Conservation (phyloP, 371 early-diverging fungal genomes). For the Rhizopus stolonifer region DNA sequence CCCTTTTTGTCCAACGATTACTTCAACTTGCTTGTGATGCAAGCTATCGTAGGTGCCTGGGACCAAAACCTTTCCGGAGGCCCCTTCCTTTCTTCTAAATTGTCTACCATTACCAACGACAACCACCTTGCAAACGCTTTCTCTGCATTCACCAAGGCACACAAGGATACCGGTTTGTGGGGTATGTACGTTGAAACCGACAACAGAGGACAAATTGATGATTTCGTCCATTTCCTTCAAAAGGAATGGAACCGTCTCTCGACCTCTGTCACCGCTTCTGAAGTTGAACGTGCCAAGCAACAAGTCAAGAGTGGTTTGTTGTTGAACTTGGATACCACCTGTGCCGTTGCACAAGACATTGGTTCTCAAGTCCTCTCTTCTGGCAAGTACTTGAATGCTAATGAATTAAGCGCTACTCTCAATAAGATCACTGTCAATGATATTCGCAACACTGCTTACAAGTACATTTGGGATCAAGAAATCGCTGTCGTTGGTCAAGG, state of each 20-base stretch:
- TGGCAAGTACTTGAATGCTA: slow-evolving; percentile 81
- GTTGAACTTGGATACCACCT: slow-evolving; percentile 89
- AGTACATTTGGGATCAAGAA: slow-evolving; percentile 87
- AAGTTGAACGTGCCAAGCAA: slow-evolving; percentile 96
- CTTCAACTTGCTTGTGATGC: slow-evolving; percentile 92
- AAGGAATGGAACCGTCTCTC: slow-evolving; percentile 92
- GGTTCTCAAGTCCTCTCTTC: slow-evolving; percentile 93
- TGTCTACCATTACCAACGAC: slow-evolving; percentile 81
- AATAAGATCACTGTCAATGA: slow-evolving; percentile 59
- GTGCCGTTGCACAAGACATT: slow-evolving; percentile 95
- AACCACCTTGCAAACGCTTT: slow-evolving; percentile 93
- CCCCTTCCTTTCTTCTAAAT: slow-evolving; percentile 79
- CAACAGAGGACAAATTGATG: slow-evolving; percentile 79
- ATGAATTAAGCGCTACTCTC: slow-evolving; percentile 40
- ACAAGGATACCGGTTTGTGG: slow-evolving; percentile 97
- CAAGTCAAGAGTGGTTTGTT: slow-evolving; percentile 94
- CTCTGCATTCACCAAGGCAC: slow-evolving; percentile 97
- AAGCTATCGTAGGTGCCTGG: slow-evolving; percentile 95
- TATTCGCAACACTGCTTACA: slow-evolving; percentile 79
- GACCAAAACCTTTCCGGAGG: slow-evolving; percentile 90
- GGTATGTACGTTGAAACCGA: slow-evolving; percentile 92
- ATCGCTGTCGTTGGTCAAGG: slow-evolving; percentile 90
- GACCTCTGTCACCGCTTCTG: slow-evolving; percentile 84
- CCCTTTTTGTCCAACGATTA: slow-evolving; percentile 95
- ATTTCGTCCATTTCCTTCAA: slow-evolving; percentile 81